Conservation (phyloP, 192 early-diverging fungal genomes). For the Coemansia sp. region DNA sequence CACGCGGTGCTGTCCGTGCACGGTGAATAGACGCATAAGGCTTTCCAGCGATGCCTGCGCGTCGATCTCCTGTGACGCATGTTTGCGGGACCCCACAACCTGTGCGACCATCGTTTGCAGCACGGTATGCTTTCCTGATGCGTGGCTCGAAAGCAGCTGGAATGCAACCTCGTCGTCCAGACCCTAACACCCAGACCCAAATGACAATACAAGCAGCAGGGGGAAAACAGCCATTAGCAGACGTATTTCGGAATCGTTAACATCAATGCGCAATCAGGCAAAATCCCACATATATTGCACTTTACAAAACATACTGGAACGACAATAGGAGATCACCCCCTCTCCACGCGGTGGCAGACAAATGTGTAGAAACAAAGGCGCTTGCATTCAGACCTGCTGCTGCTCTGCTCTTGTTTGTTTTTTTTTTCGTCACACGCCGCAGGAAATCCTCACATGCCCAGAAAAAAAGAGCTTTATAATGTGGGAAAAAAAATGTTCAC, state of each 20-base stretch:
- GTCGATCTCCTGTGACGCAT: conserved; percentile 41
- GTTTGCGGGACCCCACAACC: conserved; percentile 47
- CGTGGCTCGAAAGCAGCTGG: conserved; percentile 40
- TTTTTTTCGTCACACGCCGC: no score
- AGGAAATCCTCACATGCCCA: no score
- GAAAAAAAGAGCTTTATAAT: not conserved
- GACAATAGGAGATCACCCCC: no score
- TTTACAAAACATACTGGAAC: no score
- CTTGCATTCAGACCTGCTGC: no score
- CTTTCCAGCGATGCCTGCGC: conserved; percentile 33
- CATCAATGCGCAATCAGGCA: no score
- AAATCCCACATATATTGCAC: no score
- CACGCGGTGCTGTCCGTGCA: conserved; percentile 39
- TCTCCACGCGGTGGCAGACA: no score
- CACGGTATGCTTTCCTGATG: conserved; percentile 37
- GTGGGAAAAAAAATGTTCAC: not conserved
- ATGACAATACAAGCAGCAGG: conserved; percentile 2
- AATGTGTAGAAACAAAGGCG: no score
- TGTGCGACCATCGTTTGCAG: conserved; percentile 36
- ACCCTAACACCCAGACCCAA: conserved; percentile 11
- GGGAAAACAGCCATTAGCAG: not conserved
- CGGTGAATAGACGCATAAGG: conserved; percentile 42
- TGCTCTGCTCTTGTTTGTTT: no score
- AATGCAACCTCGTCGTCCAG: conserved; percentile 46
- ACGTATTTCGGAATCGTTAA: not conserved